phyloP scores from a whole-genome alignment of 2,329 filamentous ascomycete species.

The Acephala macrosclerotiorum region DNA sequence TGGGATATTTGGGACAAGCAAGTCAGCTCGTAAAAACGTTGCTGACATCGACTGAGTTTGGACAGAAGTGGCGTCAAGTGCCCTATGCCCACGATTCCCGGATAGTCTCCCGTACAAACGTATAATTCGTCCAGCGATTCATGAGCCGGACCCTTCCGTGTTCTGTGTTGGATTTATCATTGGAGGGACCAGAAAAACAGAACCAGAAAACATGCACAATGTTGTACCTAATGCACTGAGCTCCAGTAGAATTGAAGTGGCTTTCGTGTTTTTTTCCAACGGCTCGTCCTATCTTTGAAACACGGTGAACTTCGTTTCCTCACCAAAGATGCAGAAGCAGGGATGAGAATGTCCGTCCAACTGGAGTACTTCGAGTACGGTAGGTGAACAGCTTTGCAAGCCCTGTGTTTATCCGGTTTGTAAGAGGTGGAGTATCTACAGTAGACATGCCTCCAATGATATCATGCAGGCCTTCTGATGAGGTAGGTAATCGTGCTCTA shows the following conservation, averaged over 20 bases:
- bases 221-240: conserved; percentile 1
- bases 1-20: background rate
- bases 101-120: background rate
- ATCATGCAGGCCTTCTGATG: too few relatives aligned
- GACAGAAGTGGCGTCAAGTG: conserved; percentile 9
- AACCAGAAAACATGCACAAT: conserved; percentile 1
- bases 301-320: background rate
- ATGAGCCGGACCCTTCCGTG: conserved; percentile 8
- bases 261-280: background rate
- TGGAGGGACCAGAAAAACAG: background rate
- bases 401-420: background rate
- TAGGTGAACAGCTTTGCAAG: background rate
- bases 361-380: conserved; percentile 5
- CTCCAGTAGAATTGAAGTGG: background rate
- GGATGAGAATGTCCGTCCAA: background rate
- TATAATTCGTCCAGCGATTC: background rate
- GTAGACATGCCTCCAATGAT: too few relatives aligned
- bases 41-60: conserved; percentile 5
- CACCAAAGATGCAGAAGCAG: background rate
- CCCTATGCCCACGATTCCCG: conserved; percentile 1
- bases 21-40: background rate
- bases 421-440: background rate
- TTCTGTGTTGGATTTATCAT: background rate
- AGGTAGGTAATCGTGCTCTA: background rate
- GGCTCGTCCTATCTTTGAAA: conserved; percentile 2